Conservation (phyloP, 2,329 filamentous ascomycete species). For the Fusarium brevicatenulatum region DNA sequence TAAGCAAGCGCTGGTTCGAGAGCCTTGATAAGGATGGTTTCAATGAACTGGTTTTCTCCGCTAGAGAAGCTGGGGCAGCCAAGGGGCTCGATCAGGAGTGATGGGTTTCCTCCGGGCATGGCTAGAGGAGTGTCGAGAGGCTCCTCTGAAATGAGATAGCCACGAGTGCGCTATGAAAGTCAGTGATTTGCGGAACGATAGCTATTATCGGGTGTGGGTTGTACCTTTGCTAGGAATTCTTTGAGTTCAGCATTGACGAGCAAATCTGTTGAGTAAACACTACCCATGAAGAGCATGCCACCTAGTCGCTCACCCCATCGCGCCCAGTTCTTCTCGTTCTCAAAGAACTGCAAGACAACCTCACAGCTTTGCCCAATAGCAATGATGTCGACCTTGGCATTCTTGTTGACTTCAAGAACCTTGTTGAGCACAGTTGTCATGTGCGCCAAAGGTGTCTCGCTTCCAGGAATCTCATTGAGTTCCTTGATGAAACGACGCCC, state of each 20-base stretch:
- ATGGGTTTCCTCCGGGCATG: slow-evolving; percentile 60
- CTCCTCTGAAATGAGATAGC: slow-evolving; percentile 66
- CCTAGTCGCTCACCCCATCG: slow-evolving; percentile 56
- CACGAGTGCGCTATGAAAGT: slow-evolving; percentile 63
- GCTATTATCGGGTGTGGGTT: slow-evolving; percentile 27
- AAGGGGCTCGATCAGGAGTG: slow-evolving; percentile 54
- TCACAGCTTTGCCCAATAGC: slow-evolving; percentile 75
- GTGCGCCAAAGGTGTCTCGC: slow-evolving; percentile 69
- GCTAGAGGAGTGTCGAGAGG: slow-evolving; percentile 64
- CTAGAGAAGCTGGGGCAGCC: slow-evolving; percentile 78
- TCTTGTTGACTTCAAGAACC: slow-evolving; percentile 60
- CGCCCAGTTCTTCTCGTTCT: slow-evolving; percentile 62
- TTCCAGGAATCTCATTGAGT: slow-evolving; percentile 71
- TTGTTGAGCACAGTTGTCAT: slow-evolving; percentile 73
- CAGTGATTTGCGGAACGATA: slow-evolving; percentile 10
- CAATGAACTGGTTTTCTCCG: slow-evolving; percentile 66
- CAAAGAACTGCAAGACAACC: slow-evolving; percentile 66
- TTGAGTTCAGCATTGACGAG: slow-evolving; percentile 58
- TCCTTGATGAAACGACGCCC: slow-evolving; percentile 61
- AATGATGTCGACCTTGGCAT: slow-evolving; percentile 74
- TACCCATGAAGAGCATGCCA: slow-evolving; percentile 62
- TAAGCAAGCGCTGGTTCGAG: slow-evolving; percentile 67
- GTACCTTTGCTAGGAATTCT: slow-evolving; percentile 62
- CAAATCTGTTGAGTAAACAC: slow-evolving; percentile 52
- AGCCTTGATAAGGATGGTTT: slow-evolving; percentile 69